Evolutionary conservation across 768 basidiomycete genomes (phyloP).

Genomic region (Leucosporidium scottii): DNA sequence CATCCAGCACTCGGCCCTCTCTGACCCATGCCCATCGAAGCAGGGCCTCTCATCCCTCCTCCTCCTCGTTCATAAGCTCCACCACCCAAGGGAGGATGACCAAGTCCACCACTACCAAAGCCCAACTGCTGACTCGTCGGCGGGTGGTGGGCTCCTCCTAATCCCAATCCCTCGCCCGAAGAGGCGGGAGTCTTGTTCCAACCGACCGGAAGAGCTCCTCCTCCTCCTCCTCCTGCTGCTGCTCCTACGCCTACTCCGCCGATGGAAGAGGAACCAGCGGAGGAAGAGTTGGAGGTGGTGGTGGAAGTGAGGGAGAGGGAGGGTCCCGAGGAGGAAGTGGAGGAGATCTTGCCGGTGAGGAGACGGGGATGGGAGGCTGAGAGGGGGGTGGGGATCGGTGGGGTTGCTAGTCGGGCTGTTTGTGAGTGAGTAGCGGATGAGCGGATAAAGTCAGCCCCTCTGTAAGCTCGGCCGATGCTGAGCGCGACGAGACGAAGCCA

Average conservation of each 20-base stretch:
- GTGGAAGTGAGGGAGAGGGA: conserved; percentile 7
- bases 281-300: too few relatives aligned
- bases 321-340: background rate
- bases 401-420: conserved; percentile 18
- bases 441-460: too few relatives aligned
- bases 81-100: conserved; percentile 6
- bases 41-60: conserved; percentile 48
- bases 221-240: too few relatives aligned
- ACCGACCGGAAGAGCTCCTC: background rate
- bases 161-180: background rate
- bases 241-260: too few relatives aligned
- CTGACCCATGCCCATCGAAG: background rate
- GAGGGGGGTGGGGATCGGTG: conserved; percentile 5
- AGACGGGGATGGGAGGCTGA: conserved; percentile 34
- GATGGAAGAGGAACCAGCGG: too few relatives aligned
- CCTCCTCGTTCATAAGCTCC: conserved; percentile 37
- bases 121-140: background rate
- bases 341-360: conserved; percentile 36
- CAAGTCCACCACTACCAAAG: conserved; percentile 32
- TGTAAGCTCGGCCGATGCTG: conserved; percentile 31
- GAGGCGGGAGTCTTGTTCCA: background rate
- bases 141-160: background rate
- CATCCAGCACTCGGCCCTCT: conserved; percentile 49
- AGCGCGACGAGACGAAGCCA: background rate
- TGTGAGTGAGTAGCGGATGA: too few relatives aligned